phyloP scores from a whole-genome alignment of 2,329 filamentous ascomycete species.

The Fusarium acutatum region DNA sequence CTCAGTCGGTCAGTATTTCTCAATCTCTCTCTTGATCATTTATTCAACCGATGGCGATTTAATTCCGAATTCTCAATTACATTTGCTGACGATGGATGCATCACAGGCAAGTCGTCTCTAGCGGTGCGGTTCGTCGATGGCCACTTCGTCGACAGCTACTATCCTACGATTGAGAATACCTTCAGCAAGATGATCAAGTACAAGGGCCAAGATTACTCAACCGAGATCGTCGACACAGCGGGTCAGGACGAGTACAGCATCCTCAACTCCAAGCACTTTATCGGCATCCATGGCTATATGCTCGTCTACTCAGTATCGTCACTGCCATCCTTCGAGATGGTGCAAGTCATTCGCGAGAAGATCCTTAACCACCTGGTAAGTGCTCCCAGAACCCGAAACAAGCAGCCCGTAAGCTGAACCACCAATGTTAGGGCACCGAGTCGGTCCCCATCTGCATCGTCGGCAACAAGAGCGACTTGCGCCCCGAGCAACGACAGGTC shows the following conservation, averaged over 20 bases:
- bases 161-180: slow-evolving; percentile 98
- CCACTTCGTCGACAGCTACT: slow-evolving; percentile 98
- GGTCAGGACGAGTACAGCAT: slow-evolving; percentile 99
- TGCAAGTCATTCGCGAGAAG: slow-evolving; percentile 94
- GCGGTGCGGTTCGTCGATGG: slow-evolving; percentile 97
- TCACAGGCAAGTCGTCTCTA: slow-evolving; percentile 91
- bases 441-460: slow-evolving; percentile 94
- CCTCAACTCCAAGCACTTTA: slow-evolving; percentile 97
- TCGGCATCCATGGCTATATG: slow-evolving; percentile 98
- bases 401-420: not conserved
- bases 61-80: not conserved
- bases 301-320: slow-evolving; percentile 98
- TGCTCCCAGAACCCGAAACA: slow-evolving; percentile 14
- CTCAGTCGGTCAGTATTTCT: slow-evolving; percentile 69
- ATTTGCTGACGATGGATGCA: slow-evolving; percentile 8
- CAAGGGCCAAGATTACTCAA: slow-evolving; percentile 92
- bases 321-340: slow-evolving; percentile 96
- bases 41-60: not conserved
- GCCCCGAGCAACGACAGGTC: slow-evolving; percentile 92
- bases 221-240: slow-evolving; percentile 97
- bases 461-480: slow-evolving; percentile 95
- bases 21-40: not conserved
- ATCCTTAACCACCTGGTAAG: slow-evolving; percentile 93
- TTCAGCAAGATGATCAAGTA: slow-evolving; percentile 95
- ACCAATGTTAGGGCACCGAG: slow-evolving; percentile 76